Evolutionary conservation across 2,329 filamentous ascomycete genomes (phyloP), one percentile per base, ranked within the genome.

Genomic region (Diplodia mutila): DNA sequence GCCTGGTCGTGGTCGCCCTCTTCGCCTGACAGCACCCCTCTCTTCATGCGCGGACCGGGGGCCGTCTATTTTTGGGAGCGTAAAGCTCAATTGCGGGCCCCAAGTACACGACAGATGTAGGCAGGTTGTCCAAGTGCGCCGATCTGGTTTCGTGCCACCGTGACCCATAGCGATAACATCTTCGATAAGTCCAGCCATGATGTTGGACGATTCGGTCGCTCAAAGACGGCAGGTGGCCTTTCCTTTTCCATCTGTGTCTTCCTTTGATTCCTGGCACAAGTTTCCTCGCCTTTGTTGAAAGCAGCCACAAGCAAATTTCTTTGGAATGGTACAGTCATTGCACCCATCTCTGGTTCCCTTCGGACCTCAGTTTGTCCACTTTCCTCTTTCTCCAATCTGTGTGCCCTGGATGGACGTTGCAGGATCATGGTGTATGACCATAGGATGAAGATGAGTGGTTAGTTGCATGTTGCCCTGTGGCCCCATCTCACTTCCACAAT

Each of bases 1-100:
- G 6, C 39, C 3, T 42, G 53, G 9, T 21, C 46, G 37, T n/a
- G 59, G 27, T 3, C 46, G 29, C 29, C 46, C 46, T 37, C 46
- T 23, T 23, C 29, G 59, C 14, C 16, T 59, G 54, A 59, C 37
- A 59, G 54, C 54, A 11, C 32, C 46, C 59, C 46, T 32, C 57
- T 11, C 39, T 34, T 49, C 57, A 21, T 23, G 39, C 25, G 16
- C 27, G 18, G 9, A 9, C 23, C 14, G 46, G 55, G 21, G 18
- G 29, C 25, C 23, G 37, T 49, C 29, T 46, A 23, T 59, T 59
- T 59, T 42, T 49, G 39, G 57, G 18, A 34, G 25, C 42, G 18
- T 18, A 21, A 27, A 34, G 39, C 39, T n/a, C 57, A 42, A 18
- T 34, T 61, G 14, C 21, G 4, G 39, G 23, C 18, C 29, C 29